Base-by-base conservation (phyloP, 1,284 basidiomycete species). In the Trametes pubescens region DNA sequence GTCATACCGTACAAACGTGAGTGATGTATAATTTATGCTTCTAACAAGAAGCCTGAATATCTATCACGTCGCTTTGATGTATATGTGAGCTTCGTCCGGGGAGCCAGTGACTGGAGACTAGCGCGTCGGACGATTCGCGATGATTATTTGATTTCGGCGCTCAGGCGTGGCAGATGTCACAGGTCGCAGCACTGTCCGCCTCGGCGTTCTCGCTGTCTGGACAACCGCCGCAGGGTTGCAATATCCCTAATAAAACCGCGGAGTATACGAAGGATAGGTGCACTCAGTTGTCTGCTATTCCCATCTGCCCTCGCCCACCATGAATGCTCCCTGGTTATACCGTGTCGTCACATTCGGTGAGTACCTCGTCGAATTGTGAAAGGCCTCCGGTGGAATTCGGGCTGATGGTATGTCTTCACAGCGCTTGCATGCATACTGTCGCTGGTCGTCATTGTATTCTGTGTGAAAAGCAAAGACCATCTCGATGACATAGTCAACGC, bases 281-380 rank as follows among this genome's bases (percentile, higher is more conserved):
- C 3, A 16, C 37, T 43, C 16, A n/a, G 40, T 13, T 13, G 40
- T 18, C 14, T n/a, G 16, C 40, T 21, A 10, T 21, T 6, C 32
- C n/a, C 11, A 5, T 13, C 34, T 11, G n/a, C 18, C 22, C 9
- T 9, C 6, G 18, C 14, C 37, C 16, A 26, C 9, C 22, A 54
- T 54, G 52, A 54, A 54, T 22, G 16, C 18, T 16, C 38, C 22
- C 5, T 54, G 52, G 52, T 6, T 54, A n/a, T 54, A 54, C 26
- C 52, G 52, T 43, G 52, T 43, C 13, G 18, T 29, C 7, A 54
- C 52, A 22, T 37, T 60, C 22, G 58, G 58, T 60, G 43, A 53
- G 58, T 38, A 22, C 9, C 4, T 8, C 34, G 2, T 38, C 11
- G 2, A 16, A 32, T 3, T 32, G 37, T 13, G 3, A 10, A 38